Evolutionary conservation across 805 yeast species (phyloP).

Genomic region (Ogataea nakhonphanomensis): DNA sequence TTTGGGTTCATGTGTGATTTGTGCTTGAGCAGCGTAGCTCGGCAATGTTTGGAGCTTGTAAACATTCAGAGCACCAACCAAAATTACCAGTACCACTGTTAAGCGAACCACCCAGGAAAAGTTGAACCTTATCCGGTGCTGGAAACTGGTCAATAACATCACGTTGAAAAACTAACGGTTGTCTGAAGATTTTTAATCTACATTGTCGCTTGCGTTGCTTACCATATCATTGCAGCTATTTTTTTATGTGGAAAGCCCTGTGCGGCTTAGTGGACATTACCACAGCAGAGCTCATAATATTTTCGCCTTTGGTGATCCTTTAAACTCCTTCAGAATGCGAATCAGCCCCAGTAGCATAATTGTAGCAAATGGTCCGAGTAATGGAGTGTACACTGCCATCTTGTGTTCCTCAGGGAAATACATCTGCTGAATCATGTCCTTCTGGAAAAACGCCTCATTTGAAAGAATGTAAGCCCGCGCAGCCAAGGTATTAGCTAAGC

Average conservation of each 20-base stretch:
- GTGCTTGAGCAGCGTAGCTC: not conserved
- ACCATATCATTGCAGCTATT: not conserved
- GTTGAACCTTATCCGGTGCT: too few species aligned
- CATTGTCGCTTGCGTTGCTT: not conserved
- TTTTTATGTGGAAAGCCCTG: not conserved
- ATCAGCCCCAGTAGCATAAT: constrained; percentile 54
- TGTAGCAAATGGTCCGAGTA: constrained; percentile 79
- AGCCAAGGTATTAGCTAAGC: constrained; percentile 37
- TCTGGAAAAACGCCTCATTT: constrained; percentile 81
- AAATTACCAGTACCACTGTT: too few species aligned
- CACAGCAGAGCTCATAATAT: not conserved
- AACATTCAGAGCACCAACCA: too few species aligned
- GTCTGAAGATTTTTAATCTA: too few species aligned
- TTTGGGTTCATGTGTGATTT: not conserved
- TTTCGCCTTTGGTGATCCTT: not conserved
- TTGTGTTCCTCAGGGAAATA: constrained; percentile 96
- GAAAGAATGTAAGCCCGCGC: constrained; percentile 60
- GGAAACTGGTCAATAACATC: too few species aligned
- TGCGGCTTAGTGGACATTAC: constrained; percentile 1
- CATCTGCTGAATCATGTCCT: constrained; percentile 92
- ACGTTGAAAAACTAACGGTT: too few species aligned
- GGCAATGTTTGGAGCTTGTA: too few species aligned
- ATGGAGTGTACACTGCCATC: constrained; percentile 87
- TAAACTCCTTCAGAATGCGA: constrained; percentile 31
- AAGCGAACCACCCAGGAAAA: too few species aligned